Evolutionary conservation across 352 stramenopile species (phyloP).

Genomic region (Globisporangium viniferum): DNA sequence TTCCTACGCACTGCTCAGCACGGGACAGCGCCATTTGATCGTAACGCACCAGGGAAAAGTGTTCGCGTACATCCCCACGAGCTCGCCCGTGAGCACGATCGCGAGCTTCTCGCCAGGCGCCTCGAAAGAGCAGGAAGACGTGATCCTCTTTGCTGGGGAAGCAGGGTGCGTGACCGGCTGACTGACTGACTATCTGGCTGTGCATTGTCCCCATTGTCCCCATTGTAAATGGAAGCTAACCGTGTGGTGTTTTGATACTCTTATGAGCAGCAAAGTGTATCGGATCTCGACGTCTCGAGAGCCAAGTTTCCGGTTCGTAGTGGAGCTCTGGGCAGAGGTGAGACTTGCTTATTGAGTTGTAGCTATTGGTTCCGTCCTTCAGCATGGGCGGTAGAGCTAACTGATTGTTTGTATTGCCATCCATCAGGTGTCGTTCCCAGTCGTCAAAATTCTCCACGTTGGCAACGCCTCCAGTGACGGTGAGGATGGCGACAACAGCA

Average conservation of each 20-base stretch:
- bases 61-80: slow-evolving; percentile 26
- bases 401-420: neutral
- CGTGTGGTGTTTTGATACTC: neutral
- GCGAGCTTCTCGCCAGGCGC: slow-evolving; percentile 15
- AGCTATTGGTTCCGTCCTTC: neutral
- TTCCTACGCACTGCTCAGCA: slow-evolving; percentile 45
- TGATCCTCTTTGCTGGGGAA: slow-evolving; percentile 41
- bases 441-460: slow-evolving; percentile 36
- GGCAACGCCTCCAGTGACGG: slow-evolving; percentile 10
- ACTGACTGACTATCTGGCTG: neutral
- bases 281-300: slow-evolving; percentile 29
- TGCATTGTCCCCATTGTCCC: neutral
- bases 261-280: slow-evolving; percentile 38
- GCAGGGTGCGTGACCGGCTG: slow-evolving; percentile 27
- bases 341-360: neutral
- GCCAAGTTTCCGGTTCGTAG: slow-evolving; percentile 24
- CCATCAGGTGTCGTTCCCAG: slow-evolving; percentile 31
- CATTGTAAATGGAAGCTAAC: neutral
- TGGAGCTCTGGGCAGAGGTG: slow-evolving; percentile 33
- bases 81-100: slow-evolving; percentile 30
- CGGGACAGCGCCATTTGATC: slow-evolving; percentile 41
- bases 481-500: neutral
- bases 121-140: slow-evolving; percentile 22
- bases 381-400: neutral
- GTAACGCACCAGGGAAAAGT: slow-evolving; percentile 37